Evolutionary conservation across 495 filamentous ascomycete species (phyloP).

Genomic region (Paragyromitra xinjiangensis): DNA sequence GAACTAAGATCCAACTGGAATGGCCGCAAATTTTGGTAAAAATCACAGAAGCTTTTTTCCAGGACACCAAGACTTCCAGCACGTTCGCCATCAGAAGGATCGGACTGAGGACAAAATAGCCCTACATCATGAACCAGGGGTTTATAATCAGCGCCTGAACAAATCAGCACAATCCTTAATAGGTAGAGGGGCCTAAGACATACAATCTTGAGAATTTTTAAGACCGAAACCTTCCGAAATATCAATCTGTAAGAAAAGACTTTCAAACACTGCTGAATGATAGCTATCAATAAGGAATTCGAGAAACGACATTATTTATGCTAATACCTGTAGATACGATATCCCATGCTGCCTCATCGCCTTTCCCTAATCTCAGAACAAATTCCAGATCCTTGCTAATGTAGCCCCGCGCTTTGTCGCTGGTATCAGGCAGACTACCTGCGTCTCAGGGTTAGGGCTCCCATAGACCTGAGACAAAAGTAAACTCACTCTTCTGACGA

Average conservation of each 20-base stretch:
- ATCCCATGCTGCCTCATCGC: background rate
- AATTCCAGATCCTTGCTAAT: background rate
- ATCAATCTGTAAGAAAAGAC: background rate
- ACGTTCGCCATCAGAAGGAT: background rate
- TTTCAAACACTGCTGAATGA: background rate
- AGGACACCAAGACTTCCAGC: background rate
- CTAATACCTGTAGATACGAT: slow-evolving; percentile 5
- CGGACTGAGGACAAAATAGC: background rate
- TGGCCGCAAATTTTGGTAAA: background rate
- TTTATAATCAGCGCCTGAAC: background rate
- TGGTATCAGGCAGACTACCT: background rate
- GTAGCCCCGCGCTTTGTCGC: background rate
- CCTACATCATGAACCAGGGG: background rate
- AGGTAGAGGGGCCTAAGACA: background rate
- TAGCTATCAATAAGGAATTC: background rate
- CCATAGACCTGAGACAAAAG: background rate
- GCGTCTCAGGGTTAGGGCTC: slow-evolving; percentile 14
- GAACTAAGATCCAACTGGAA: background rate
- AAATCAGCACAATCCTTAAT: background rate
- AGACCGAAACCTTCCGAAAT: background rate
- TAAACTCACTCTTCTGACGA: background rate
- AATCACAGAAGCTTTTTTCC: background rate
- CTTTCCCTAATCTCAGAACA: background rate
- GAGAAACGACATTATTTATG: background rate
- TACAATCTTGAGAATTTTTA: background rate